A percentile compares a stretch with the other conserved stretches of the same genome.
phyloP scores from a whole-genome alignment of 345 rosid genomes.

The Bruguiera parviflora region DNA sequence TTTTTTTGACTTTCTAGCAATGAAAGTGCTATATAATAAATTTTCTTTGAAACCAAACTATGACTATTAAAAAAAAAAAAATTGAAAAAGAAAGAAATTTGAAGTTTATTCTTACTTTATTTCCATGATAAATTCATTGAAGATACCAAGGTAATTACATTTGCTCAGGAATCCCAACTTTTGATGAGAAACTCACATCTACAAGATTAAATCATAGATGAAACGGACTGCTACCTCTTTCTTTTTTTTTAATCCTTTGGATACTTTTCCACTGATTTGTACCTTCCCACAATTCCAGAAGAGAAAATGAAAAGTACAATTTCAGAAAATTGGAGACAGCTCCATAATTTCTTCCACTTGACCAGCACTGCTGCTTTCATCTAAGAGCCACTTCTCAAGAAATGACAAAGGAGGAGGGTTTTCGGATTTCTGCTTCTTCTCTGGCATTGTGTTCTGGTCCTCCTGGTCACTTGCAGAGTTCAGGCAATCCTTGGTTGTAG shows the following conservation, averaged over 20 bases:
- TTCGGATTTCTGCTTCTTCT: slow-evolving; percentile 30
- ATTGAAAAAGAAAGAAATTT: no score
- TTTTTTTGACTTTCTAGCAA: neutral
- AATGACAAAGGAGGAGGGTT: slow-evolving; percentile 60
- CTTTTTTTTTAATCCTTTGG: slow-evolving; percentile 3
- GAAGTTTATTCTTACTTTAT: neutral
- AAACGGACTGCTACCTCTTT: slow-evolving; percentile 1
- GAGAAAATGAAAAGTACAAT: neutral
- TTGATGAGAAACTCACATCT: slow-evolving; percentile 23
- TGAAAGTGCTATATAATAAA: neutral
- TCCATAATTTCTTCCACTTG: slow-evolving; percentile 28
- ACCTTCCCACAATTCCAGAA: neutral
- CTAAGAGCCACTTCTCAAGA: slow-evolving; percentile 97
- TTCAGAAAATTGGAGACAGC: slow-evolving; percentile 41
- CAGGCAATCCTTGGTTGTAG: slow-evolving; percentile 20
- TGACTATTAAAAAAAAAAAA: neutral
- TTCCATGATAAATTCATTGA: slow-evolving; percentile 7
- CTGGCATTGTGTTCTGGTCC: slow-evolving; percentile 8
- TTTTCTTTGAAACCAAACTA: neutral
- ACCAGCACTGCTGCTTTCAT: slow-evolving; percentile 41
- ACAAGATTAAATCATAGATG: slow-evolving; percentile 5
- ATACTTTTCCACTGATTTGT: slow-evolving; percentile 1
- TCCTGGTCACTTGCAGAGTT: slow-evolving; percentile 21
- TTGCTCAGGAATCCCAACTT: slow-evolving; percentile 32
- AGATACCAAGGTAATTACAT: slow-evolving; percentile 24